Evolutionary conservation across 1,284 basidiomycete species (phyloP), one percentile per base, ranked within the genome.

Genomic region (Cryptococcus wingfieldii): DNA sequence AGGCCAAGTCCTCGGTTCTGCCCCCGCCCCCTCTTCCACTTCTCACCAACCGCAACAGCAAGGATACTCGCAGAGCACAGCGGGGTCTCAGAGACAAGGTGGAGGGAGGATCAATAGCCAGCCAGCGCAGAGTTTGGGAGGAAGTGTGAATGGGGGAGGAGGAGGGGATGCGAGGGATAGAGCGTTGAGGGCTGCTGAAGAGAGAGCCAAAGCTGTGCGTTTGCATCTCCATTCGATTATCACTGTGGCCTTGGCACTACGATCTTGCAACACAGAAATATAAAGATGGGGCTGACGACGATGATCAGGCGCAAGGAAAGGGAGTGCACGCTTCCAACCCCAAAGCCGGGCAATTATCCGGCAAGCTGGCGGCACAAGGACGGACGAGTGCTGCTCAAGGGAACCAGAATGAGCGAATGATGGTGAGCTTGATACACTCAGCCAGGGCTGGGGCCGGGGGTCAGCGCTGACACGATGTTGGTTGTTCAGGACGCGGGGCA

Each of bases 161-260:
- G 56, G 47, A 27, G 67, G 58, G 16, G 68, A 74, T 56, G 63
- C 70, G 16, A 68, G 76, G 37, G 61, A 71, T 12, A 66, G 68
- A 53, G 72, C 72, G 9, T 54, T 69, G 38, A 59, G 58, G 47
- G 76, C 76, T 25, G 76, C 75, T 4, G 75, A 77, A 48, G 69
- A 72, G 41, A 58, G 75, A 41, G 70, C 70, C 4, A 72, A 74
- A 49, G 63, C 63, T 13, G 75, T 76, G 63, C 66, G 74, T 72
- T 23, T 13, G 5, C 19, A 16, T 23, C 49, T 12, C 37, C 19
- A 38, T 13, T 42, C 25, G 9, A 13, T 4, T 23, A 7, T 27
- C 13, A 42, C 16, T 19, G 31, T 42, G 19, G 19, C 19, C 19
- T 19, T 23, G 37, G 37, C 31, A 31, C 10, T 31, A 10, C 31